Base-by-base conservation (phyloP, 2,329 filamentous ascomycete genomes). In the Diplodia intermedia region DNA sequence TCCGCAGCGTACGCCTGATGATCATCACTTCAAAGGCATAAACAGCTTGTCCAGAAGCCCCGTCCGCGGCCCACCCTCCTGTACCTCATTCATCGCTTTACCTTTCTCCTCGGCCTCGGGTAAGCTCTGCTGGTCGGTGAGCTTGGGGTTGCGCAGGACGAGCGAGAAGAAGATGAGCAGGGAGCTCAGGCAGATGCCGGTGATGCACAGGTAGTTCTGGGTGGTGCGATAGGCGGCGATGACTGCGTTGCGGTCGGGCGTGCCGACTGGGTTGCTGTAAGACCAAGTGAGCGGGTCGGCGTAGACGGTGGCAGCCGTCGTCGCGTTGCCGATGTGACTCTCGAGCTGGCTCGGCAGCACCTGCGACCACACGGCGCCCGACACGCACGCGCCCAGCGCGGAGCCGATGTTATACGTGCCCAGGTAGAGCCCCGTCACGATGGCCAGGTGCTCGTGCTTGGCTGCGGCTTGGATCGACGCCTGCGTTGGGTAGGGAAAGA, bases 401-500 rank as follows among this genome's bases (percentile, higher is more conserved):
- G 83, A 87, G 36, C 88, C 88, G 49, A 90, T 82, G 74, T 87
- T 87, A 78, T 89, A 90, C n/a, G 80, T 83, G 18, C 88, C 85
- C 2, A 90, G 83, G 74, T 86, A 90, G 20, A 90, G 76, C 50
- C 85, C 87, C 0, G 88, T 90, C 70, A 90, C 84, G 70, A 89
- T 85, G 53, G 89, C 88, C 38, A 90, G 80, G 71, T 90, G 81
- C 72, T 85, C 82, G 69, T 85, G 84, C 63, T 80, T 81, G 0
- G 82, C 82, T 0, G 82, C 83, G 3, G 82, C 82, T 70, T 86
- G 83, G 29, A 86, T 84, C 56, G 80, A 82, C 20, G 82, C 83
- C 70, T 85, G 83, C 0, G 83, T 79, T 4, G 83, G 80, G 66
- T 85, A 85, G 0, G 83, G 79, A 76, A 90, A 90, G 77, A 90